Evolutionary conservation across 1,284 basidiomycete genomes (phyloP), one percentile per base, ranked within the genome.

Genomic region (Lignosus rhinocerotis): DNA sequence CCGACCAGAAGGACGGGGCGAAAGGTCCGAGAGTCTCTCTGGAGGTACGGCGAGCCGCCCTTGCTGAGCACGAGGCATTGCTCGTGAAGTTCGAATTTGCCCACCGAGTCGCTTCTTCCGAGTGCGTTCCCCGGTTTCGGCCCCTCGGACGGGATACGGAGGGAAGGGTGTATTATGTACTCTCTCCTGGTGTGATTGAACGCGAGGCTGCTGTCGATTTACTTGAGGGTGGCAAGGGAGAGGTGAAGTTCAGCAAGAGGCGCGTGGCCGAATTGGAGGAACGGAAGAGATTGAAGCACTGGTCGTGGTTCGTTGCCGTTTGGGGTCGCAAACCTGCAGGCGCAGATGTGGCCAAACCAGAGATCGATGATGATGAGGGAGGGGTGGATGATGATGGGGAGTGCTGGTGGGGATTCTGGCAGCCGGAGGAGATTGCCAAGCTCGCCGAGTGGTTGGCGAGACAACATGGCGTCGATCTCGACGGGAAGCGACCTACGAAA

Each of bases 291-390:
- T 73, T 86, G 70, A 77, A 70, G 59, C 78, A 81, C 38, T 92
- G 88, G 88, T 78, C 83, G 1, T 90, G 86, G 85, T 86, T 89
- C 69, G 65, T 92, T n/a, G 84, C 80, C 0, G 85, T 90, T 0
- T 88, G 82, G 80, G 89, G 89, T 0, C 79, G 71, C 67, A 79
- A 75, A 59, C 84, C 85, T 9, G 69, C 69, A 16, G 66, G 62
- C 31, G 72, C 69, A 4, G 55, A 55, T 30, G 71, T 73, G 12
- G 64, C 68, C 25, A 62, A 62, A 55, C 42, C 47, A 25, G 62
- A 66, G 34, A 67, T 60, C 31, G 70, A 71, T 7, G 68, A 66
- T 6, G 67, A 0, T 56, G 65, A 2, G 48, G 62, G 71, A 5
- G 73, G 75, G 0, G 75, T 76, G 0, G 65, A 68, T 7, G 59